Conservation (phyloP, 2,329 filamentous ascomycete species). For the Cordyceps farinosa region DNA sequence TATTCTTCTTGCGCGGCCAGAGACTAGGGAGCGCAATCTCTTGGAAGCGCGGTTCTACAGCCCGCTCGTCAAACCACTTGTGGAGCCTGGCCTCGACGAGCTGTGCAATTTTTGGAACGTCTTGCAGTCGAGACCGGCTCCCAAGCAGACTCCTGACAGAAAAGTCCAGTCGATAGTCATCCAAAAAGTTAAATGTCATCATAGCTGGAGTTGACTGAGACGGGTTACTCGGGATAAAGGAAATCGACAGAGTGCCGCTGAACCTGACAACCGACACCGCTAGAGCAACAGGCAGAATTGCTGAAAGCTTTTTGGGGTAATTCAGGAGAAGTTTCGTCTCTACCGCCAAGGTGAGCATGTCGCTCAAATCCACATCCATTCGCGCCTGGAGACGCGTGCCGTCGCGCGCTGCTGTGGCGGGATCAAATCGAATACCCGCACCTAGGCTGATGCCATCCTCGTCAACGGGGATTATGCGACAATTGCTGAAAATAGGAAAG, state of each 20-base stretch:
- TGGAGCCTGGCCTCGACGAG: constrained; percentile 76
- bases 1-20: constrained; percentile 83
- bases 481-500: constrained; percentile 98
- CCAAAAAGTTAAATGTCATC: constrained; percentile 89
- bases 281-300: constrained; percentile 85
- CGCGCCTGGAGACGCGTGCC: constrained; percentile 83
- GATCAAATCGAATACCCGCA: constrained; percentile 48
- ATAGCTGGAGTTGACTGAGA: constrained; percentile 73
- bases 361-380: constrained; percentile 95
- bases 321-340: constrained; percentile 94
- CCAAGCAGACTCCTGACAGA: constrained; percentile 77
- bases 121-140: constrained; percentile 73
- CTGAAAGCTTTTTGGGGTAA: constrained; percentile 85
- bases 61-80: constrained; percentile 83
- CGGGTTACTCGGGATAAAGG: constrained; percentile 77
- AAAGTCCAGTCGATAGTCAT: constrained; percentile 82
- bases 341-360: constrained; percentile 90
- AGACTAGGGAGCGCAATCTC: constrained; percentile 78
- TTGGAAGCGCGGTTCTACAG: constrained; percentile 81
- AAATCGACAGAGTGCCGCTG: constrained; percentile 89
- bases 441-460: constrained; percentile 66
- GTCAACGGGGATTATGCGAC: constrained; percentile 86
- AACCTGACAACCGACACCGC: constrained; percentile 91
- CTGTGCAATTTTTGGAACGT: constrained; percentile 85
- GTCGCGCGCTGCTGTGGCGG: constrained; percentile 50